These are phyloP conservation scores for Bryoglossum gracile DNA, from an alignment of 495 filamentous ascomycete species.

Conservation along the genomic window DNA sequence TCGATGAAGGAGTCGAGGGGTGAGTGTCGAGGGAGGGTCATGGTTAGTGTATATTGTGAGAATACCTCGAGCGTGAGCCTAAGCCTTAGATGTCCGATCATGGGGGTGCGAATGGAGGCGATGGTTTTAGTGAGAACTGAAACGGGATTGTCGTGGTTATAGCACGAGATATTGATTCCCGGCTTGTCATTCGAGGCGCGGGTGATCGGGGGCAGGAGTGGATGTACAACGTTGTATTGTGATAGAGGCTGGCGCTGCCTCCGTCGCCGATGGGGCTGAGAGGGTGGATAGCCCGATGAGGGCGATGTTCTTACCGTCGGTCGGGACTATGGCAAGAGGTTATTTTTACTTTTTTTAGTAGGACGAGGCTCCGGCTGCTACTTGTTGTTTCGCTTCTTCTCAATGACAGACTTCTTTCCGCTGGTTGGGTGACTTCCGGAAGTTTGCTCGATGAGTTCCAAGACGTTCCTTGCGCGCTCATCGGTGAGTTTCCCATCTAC, in stretches of 20 bases:
- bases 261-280: slow-evolving; percentile 58
- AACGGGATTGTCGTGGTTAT: not conserved
- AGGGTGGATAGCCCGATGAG: slow-evolving; percentile 60
- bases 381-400: slow-evolving; percentile 38
- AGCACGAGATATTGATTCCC: slow-evolving; percentile 8
- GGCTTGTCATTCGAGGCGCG: slow-evolving; percentile 1
- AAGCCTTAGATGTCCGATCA: slow-evolving; percentile 1
- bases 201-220: not conserved
- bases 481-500: slow-evolving; percentile 48
- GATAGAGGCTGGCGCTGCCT: slow-evolving; percentile 44
- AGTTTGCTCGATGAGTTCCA: slow-evolving; percentile 49
- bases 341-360: slow-evolving; percentile 51
- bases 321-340: slow-evolving; percentile 45
- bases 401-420: slow-evolving; percentile 28
- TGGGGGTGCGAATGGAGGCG: not conserved
- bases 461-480: slow-evolving; percentile 49
- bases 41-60: not conserved
- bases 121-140: slow-evolving; percentile 1
- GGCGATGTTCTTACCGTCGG: slow-evolving; percentile 36
- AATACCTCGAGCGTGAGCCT: not conserved
- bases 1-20: slow-evolving; percentile 6
- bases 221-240: not conserved
- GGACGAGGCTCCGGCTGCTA: slow-evolving; percentile 50
- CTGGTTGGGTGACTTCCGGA: slow-evolving; percentile 43
- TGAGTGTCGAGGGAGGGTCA: slow-evolving; percentile 5